Evolutionary conservation across 129 eudicot species (phyloP), one percentile per base, ranked within the genome.

Genomic region (Scalesia atractyloides): DNA sequence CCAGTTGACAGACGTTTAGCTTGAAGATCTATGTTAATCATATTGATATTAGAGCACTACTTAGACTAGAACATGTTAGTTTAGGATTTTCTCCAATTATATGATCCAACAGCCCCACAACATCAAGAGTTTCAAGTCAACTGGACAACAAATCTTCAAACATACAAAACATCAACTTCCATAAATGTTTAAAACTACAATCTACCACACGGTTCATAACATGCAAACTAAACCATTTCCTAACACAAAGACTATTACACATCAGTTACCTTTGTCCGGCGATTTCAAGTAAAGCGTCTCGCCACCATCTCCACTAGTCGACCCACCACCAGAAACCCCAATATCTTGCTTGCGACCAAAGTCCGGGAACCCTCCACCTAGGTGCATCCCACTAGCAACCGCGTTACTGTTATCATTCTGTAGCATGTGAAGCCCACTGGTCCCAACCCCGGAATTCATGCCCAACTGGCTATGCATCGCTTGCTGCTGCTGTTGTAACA

Each of bases 401-500:
- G 73, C 65, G 44, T 60, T 61, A 61, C 74, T 86, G 15, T 80
- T 68, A 41, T 89, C 96, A 9, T 83, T 67, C 63, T 86, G 96
- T 57, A 86, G 83, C 84, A 89, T 86, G 81, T 66, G 84, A n/a
- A 86, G 84, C 12, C 96, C 89, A 24, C 82, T 73, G 64, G 68
- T 80, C 14, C 65, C 65, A 13, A 79, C 82, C 7, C 87, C 85
- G 3, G 88, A 81, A 64, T 82, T 84, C 91, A 88, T 85, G 7
- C 89, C 89, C 11, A 86, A 76, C 64, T 83, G 86, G 79, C 78
- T 66, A 57, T 83, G 91, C 86, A 89, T 9, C 24, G 85, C 82
- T 64, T 89, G 96, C 80, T 81, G 87, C 76, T 84, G 88, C 30
- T 89, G 96, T 15, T 82, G 84, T 0, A 90, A 75, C 3, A 90